phyloP scores from a whole-genome alignment of 208 protist genomes.

The Plasmodiophora brassicae region DNA sequence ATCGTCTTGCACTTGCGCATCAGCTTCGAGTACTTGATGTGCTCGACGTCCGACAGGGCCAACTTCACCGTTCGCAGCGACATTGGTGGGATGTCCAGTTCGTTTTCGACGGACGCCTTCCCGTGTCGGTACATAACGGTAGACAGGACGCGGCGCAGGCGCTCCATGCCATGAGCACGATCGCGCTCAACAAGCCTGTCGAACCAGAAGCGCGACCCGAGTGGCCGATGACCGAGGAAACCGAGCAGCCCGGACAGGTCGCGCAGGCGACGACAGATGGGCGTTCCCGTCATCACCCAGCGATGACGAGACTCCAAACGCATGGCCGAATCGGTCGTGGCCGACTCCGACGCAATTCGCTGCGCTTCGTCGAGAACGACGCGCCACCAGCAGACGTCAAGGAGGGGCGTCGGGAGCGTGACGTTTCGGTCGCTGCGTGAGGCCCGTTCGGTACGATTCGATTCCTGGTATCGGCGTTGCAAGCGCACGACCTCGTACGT shows the following conservation, averaged over 20 bases:
- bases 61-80: background rate
- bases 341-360: background rate
- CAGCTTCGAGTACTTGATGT: background rate
- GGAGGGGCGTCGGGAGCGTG: background rate
- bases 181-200: background rate
- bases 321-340: background rate
- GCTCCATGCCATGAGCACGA: background rate
- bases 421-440: background rate
- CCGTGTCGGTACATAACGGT: background rate
- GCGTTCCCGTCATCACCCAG: background rate
- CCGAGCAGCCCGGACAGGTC: background rate
- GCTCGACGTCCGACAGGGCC: background rate
- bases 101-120: background rate
- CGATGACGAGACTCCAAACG: background rate
- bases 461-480: background rate
- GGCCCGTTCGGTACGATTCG: background rate
- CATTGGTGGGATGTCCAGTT: background rate
- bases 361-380: constrained; percentile 29
- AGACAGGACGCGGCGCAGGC: background rate
- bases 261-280: background rate
- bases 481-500: background rate
- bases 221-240: background rate
- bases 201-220: background rate
- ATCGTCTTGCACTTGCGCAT: background rate
- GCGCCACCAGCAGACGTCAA: background rate